Conservation (phyloP, 2,329 filamentous ascomycete species). For the Aspergillus novoparasiticus region DNA sequence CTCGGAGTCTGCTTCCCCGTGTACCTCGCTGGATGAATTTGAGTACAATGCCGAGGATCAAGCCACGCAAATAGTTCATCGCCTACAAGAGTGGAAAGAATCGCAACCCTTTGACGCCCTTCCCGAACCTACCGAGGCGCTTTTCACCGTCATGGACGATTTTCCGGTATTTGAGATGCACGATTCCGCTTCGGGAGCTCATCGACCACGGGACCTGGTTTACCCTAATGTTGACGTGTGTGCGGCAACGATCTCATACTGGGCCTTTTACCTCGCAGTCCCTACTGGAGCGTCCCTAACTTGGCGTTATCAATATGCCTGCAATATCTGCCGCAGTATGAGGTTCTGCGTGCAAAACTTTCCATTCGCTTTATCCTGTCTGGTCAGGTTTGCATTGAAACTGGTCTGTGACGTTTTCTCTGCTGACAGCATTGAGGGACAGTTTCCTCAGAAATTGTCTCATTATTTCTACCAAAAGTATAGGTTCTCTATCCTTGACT, state of each 20-base stretch:
- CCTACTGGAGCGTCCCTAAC: not conserved
- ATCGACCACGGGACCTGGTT: not conserved
- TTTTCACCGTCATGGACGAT: not conserved
- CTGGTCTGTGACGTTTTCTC: not conserved
- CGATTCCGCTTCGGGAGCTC: not conserved
- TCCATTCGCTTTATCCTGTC: not conserved
- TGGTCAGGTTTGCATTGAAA: not conserved
- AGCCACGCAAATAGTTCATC: not conserved
- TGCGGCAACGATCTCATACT: not conserved
- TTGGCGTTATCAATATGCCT: not conserved
- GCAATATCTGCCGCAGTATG: slow-evolving; percentile 1
- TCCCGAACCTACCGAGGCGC: not conserved
- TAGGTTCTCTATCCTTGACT: not conserved
- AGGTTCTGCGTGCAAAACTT: slow-evolving; percentile 4
- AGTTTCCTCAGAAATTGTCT: not conserved
- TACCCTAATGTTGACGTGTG: not conserved
- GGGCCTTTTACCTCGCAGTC: not conserved
- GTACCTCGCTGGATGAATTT: not conserved
- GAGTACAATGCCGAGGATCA: not conserved
- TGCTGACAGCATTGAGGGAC: not conserved
- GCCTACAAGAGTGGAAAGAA: not conserved
- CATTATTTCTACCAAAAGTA: slow-evolving; percentile 3
- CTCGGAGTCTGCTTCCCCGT: not conserved
- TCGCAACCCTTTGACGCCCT: not conserved
- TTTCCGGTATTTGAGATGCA: not conserved